Evolutionary conservation across 2,329 filamentous ascomycete genomes (phyloP), one percentile per base, ranked within the genome.

Genomic region (Arthroderma sp.): DNA sequence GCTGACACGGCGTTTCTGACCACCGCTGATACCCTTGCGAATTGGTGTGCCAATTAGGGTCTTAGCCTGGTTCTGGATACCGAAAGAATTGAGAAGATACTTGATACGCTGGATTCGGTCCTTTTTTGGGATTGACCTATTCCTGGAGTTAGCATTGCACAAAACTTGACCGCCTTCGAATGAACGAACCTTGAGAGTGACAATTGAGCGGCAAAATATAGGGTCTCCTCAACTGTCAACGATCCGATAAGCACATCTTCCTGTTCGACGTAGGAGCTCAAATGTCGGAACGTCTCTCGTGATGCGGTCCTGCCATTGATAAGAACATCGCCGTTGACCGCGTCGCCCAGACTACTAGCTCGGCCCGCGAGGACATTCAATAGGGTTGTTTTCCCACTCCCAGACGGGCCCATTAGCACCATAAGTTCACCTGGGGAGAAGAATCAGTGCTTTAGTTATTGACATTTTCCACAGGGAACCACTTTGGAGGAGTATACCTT

Each of bases 201-300:
- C 2, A 94, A 79, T 28, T 85, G 80, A 0, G 88, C 86, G 0
- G 87, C 85, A 68, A 94, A 94, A 61, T 83, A 74, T 60, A 95
- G 73, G 0, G 88, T 94, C 74, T 94, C 89, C 28, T 80, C 77
- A 7, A 91, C 87, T 0, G 88, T 94, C 62, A 94, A 75, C 0
- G 85, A 85, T 3, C 88, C 89, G 54, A 91, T 86, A 11, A 94
- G 77, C 0, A 87, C 85, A 74, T 95, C 89, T 62, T 94, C 88
- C 69, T 95, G 89, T 73, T 95, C 89, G 21, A 94, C 89, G 66
- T 90, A 94, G 51, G 82, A 82, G 56, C 81, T 85, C 54, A 91
- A 76, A 52, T 80, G 76, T 17, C 82, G 81, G 63, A 91, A 85
- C 0, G 74, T 74, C 6, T 75, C 68, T 6, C 75, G 70, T 0